Percentiles rank a stretch among this genome's conserved stretches.
Evolutionary conservation across 2,329 filamentous ascomycete species (phyloP).

Genomic region (Fusarium sulawesiense): DNA sequence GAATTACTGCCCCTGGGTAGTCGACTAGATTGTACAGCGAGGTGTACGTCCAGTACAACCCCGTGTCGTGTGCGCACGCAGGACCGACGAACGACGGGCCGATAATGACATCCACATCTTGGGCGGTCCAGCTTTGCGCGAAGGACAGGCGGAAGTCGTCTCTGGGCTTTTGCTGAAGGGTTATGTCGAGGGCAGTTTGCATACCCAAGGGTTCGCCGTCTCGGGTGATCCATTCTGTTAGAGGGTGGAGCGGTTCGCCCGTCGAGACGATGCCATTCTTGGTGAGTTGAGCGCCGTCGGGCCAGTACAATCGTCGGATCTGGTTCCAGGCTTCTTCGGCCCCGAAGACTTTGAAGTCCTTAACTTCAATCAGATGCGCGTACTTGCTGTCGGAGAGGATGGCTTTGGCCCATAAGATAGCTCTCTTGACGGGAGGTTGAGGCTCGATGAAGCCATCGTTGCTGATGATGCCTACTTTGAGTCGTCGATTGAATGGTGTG

Average conservation of each 20-base stretch:
- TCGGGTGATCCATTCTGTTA: constrained; percentile 56
- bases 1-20: constrained; percentile 49
- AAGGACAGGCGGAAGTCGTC: constrained; percentile 51
- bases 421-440: constrained; percentile 54
- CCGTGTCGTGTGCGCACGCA: constrained; percentile 52
- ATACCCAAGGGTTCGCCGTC: constrained; percentile 44
- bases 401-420: constrained; percentile 50
- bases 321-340: constrained; percentile 45
- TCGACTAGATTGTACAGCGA: constrained; percentile 54
- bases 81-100: constrained; percentile 53
- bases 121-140: constrained; percentile 49
- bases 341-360: constrained; percentile 50
- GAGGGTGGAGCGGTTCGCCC: constrained; percentile 58
- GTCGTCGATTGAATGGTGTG: constrained; percentile 13
- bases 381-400: constrained; percentile 34
- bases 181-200: constrained; percentile 33
- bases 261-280: constrained; percentile 49
- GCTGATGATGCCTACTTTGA: constrained; percentile 58
- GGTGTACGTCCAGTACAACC: constrained; percentile 53
- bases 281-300: constrained; percentile 54
- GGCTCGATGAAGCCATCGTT: constrained; percentile 54
- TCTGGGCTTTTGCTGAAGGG: constrained; percentile 30
- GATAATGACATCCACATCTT: constrained; percentile 54
- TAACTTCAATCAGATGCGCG: constrained; percentile 47
- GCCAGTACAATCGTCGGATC: constrained; percentile 59